Evolutionary conservation across 352 stramenopile species (phyloP).

Genomic region (Phytophthora citricola): DNA sequence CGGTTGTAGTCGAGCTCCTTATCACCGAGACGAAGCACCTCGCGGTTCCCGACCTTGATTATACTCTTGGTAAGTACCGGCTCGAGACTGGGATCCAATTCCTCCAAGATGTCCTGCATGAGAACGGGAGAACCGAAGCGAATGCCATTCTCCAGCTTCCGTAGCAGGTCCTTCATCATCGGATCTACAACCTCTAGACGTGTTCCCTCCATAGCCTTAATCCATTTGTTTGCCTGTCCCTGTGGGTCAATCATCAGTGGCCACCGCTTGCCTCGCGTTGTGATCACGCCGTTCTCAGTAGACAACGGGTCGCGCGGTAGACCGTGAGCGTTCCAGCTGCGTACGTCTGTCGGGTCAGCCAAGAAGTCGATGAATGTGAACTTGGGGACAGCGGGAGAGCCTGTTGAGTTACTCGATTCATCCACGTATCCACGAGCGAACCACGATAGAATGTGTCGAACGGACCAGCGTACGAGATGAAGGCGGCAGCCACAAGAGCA

Average conservation of each 20-base stretch:
- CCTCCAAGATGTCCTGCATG: slow-evolving; percentile 96
- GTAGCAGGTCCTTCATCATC: slow-evolving; percentile 95
- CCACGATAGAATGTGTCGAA: slow-evolving; percentile 94
- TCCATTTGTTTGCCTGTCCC: slow-evolving; percentile 97
- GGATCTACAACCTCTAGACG: slow-evolving; percentile 93
- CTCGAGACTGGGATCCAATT: slow-evolving; percentile 95
- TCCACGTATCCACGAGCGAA: slow-evolving; percentile 90
- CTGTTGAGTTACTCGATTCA: slow-evolving; percentile 85
- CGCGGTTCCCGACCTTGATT: slow-evolving; percentile 93
- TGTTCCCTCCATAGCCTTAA: slow-evolving; percentile 93
- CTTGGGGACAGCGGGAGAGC: slow-evolving; percentile 82
- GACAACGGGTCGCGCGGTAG: slow-evolving; percentile 93
- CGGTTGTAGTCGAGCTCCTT: slow-evolving; percentile 96
- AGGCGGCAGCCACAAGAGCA: slow-evolving; percentile 92
- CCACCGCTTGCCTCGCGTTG: slow-evolving; percentile 93
- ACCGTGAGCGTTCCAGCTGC: slow-evolving; percentile 95
- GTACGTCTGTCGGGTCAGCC: slow-evolving; percentile 93
- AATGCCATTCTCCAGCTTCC: slow-evolving; percentile 95
- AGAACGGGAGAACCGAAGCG: slow-evolving; percentile 93
- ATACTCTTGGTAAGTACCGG: slow-evolving; percentile 95
- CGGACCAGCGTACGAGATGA: slow-evolving; percentile 95
- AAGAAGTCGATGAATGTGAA: slow-evolving; percentile 95
- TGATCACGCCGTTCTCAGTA: slow-evolving; percentile 97
- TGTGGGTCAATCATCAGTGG: slow-evolving; percentile 98
- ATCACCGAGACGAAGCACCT: slow-evolving; percentile 94